These are phyloP conservation scores for Parathielavia appendiculata DNA, from an alignment of 495 filamentous ascomycete genomes.

Conservation along the genomic window DNA sequence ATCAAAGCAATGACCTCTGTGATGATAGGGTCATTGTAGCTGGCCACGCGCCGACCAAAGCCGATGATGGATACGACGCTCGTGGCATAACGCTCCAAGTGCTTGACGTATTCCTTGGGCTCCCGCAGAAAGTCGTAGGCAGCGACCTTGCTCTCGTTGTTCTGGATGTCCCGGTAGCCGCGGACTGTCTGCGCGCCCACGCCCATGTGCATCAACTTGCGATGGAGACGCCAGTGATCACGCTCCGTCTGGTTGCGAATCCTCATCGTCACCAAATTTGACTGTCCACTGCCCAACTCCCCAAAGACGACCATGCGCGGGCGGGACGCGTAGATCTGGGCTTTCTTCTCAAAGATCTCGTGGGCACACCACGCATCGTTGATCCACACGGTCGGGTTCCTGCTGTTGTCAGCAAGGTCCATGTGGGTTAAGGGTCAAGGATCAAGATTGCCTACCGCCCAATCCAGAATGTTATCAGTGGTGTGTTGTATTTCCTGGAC, in stretches of 20 bases:
- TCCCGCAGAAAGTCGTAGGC: conserved; percentile 47
- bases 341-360: conserved; percentile 52
- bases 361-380: conserved; percentile 59
- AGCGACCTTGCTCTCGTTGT: conserved; percentile 52
- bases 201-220: conserved; percentile 57
- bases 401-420: conserved; percentile 5
- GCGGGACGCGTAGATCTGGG: conserved; percentile 51
- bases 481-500: conserved; percentile 48
- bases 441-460: conserved; percentile 38
- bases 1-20: conserved; percentile 58
- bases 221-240: conserved; percentile 56
- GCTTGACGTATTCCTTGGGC: conserved; percentile 52
- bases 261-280: conserved; percentile 55
- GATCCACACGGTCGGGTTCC: conserved; percentile 61
- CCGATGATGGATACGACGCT: conserved; percentile 61
- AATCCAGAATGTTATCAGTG: conserved; percentile 60
- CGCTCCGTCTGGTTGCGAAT: conserved; percentile 45
- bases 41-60: conserved; percentile 57
- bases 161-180: conserved; percentile 55
- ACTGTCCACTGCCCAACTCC: conserved; percentile 56
- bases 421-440: background rate
- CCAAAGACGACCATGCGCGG: conserved; percentile 54
- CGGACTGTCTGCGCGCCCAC: conserved; percentile 57
- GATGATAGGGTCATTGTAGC: conserved; percentile 55
- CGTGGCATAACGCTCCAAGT: conserved; percentile 59